Conservation (phyloP, 2,329 filamentous ascomycete species). For the Talaromyces sp. region DNA sequence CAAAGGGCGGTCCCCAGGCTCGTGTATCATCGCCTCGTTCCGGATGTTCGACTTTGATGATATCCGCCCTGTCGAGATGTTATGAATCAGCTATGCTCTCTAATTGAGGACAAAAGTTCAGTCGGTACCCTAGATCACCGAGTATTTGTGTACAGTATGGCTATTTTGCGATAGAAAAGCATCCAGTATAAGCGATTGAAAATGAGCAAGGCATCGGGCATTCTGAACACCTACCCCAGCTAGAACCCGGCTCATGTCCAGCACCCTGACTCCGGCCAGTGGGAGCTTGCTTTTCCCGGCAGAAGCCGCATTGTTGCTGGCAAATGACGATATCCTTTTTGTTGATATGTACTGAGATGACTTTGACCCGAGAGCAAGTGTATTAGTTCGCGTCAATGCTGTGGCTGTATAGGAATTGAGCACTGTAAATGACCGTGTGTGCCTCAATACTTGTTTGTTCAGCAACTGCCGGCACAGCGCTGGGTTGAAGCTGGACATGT, state of each 20-base stretch:
- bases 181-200: neutral
- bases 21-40: slow-evolving; percentile 86
- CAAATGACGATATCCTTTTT: neutral
- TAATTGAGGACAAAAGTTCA: slow-evolving; percentile 17
- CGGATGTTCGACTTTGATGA: slow-evolving; percentile 97
- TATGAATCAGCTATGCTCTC: neutral
- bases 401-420: neutral
- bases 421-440: neutral
- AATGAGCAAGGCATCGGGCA: neutral
- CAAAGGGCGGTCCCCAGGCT: slow-evolving; percentile 95
- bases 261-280: neutral
- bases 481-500: neutral
- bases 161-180: neutral
- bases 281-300: slow-evolving; percentile 5
- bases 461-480: neutral
- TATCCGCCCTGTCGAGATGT: slow-evolving; percentile 67
- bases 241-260: slow-evolving; percentile 13
- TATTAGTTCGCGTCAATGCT: neutral
- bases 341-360: neutral
- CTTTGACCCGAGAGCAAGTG: neutral
- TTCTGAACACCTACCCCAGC: slow-evolving; percentile 7
- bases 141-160: slow-evolving; percentile 18
- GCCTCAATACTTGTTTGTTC: neutral
- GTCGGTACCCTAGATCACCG: slow-evolving; percentile 12
- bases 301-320: neutral